phyloP scores from a whole-genome alignment of 139 green algal genomes.

The Chlamydomonas eustigma region DNA sequence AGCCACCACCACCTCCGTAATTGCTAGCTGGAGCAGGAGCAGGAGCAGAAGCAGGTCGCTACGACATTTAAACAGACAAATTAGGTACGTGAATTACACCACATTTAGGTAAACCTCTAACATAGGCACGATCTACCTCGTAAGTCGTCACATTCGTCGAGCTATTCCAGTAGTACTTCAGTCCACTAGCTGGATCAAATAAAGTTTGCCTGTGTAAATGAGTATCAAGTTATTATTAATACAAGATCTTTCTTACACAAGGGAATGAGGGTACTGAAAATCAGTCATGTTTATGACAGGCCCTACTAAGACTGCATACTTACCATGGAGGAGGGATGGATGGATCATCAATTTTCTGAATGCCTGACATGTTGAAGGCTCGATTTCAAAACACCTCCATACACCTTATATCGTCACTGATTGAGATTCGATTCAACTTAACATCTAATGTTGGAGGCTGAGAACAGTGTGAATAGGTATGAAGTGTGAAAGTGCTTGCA shows the following conservation, averaged over 20 bases:
- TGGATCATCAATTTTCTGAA: slow-evolving; percentile 27
- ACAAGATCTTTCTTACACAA: too few relatives aligned
- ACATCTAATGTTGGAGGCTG: too few relatives aligned
- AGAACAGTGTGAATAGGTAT: too few relatives aligned
- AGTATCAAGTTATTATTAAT: too few relatives aligned
- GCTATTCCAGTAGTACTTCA: slow-evolving; percentile 86
- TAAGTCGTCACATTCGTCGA: slow-evolving; percentile 69
- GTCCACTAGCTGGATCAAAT: slow-evolving; percentile 39
- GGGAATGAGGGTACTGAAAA: neutral
- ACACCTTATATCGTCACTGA: too few relatives aligned
- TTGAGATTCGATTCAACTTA: too few relatives aligned
- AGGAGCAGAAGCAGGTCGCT: slow-evolving; percentile 3
- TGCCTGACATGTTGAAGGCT: slow-evolving; percentile 25
- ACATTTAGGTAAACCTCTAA: neutral
- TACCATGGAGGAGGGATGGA: slow-evolving; percentile 31
- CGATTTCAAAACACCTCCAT: too few relatives aligned
- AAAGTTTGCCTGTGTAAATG: slow-evolving; percentile 41
- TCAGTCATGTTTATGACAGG: neutral
- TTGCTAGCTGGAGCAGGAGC: slow-evolving; percentile 5
- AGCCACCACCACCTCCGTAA: slow-evolving; percentile 21
- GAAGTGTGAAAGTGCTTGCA: too few relatives aligned
- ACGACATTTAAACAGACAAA: neutral
- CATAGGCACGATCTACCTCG: slow-evolving; percentile 3
- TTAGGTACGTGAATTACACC: neutral
- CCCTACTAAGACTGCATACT: neutral